phyloP scores from a whole-genome alignment of 2,329 filamentous ascomycete species.

The Cladorrhinum sp. region DNA sequence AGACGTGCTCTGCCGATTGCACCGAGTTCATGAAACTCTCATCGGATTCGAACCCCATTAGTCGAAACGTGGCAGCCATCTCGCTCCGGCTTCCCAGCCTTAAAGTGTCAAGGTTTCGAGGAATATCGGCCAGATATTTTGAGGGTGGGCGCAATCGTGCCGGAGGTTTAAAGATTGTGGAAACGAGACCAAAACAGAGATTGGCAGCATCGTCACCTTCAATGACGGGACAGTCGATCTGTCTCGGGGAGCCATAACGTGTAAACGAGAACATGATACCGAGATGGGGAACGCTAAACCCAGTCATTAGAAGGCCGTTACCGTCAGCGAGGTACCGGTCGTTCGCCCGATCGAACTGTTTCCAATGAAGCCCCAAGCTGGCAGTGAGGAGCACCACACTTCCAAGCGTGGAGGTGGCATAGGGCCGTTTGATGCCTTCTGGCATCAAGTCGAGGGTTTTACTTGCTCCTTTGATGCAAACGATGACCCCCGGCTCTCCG shows the following conservation, averaged over 20 bases:
- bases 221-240: background rate
- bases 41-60: background rate
- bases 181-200: background rate
- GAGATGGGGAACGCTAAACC: background rate
- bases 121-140: background rate
- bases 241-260: background rate
- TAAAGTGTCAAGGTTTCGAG: background rate
- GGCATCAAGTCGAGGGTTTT: conserved; percentile 15
- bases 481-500: background rate
- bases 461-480: background rate
- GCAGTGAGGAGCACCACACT: conserved; percentile 48
- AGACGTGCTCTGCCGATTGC: background rate
- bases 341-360: conserved; percentile 46
- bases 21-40: background rate
- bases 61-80: background rate
- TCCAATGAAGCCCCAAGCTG: conserved; percentile 51
- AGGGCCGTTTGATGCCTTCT: conserved; percentile 41
- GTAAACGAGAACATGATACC: conserved; percentile 1
- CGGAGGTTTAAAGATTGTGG: background rate
- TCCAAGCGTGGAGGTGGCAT: conserved; percentile 48
- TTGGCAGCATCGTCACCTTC: background rate
- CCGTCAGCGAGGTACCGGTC: conserved; percentile 49
- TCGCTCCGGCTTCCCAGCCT: background rate
- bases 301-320: conserved; percentile 35
- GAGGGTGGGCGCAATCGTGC: background rate